Base-by-base conservation (phyloP, 2,329 filamentous ascomycete genomes). In the Zalaria sp. region DNA sequence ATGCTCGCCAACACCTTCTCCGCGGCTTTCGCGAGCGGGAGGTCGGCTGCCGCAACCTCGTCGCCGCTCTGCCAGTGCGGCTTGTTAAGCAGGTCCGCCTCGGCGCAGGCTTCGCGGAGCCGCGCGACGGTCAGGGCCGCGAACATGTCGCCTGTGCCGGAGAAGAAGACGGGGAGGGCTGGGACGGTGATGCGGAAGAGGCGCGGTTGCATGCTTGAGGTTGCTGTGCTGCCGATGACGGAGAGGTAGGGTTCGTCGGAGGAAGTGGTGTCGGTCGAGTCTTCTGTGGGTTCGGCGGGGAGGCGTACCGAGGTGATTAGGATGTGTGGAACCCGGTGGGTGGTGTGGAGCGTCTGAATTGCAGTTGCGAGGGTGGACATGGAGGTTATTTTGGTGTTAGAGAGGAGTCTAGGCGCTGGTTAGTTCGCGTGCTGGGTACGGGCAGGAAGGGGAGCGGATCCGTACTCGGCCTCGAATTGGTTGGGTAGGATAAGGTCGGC, bases 71-170 rank as follows among this genome's bases (percentile, higher is more conserved):
- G 65, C 91, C 91, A 98, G 46, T 77, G 77, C 4, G 66, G 61
- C 2, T 62, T 73, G 5, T 65, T 57, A 10, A 68, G 61, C 3
- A 93, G 63, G 48, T 56, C 56, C 0, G 66, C 65, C 3, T 62
- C 63, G 40, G 67, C 62, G 1, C 85, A 81, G 26, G 85, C 87
- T 66, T 96, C 85, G 44, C 89, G 80, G 55, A 98, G 77, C 27
- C 89, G 79, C 34, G 84, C 84, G 1, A 94, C 78, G 57, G 86
- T 87, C 37, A 98, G 71, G 5, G 89, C 89, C 27, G 87, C 89
- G 57, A 98, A 96, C 89, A 98, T 95, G 66, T 98, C 91, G 37
- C 91, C 91, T 0, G 93, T 96, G 34, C 91, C 91, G 53, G 83
- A 87, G 64, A 96, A 98, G 69, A 91, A 94, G 63, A 87, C 84